phyloP scores from a whole-genome alignment of 331 rosid species.

The Rosa hybrid region DNA sequence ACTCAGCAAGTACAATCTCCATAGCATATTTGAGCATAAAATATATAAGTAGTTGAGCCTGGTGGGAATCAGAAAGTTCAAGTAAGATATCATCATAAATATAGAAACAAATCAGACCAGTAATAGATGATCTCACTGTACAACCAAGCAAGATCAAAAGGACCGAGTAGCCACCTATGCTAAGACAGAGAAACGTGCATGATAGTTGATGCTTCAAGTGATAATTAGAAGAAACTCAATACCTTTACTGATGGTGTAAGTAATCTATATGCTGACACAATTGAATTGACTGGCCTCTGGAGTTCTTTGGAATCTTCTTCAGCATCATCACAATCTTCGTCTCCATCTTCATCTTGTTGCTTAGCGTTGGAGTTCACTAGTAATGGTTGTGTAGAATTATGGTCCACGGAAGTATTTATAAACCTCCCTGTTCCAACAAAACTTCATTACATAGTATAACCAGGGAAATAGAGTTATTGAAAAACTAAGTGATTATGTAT shows the following conservation, averaged over 20 bases:
- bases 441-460: no score
- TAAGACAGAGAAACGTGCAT: not conserved
- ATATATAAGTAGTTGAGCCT: constrained; percentile 46
- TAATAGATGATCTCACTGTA: not conserved
- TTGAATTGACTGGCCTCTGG: constrained; percentile 65
- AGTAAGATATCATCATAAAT: not conserved
- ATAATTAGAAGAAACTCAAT: not conserved
- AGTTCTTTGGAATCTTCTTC: constrained; percentile 41
- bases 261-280: constrained; percentile 64
- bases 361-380: constrained; percentile 47
- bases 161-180: not conserved
- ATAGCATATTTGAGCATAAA: constrained; percentile 52
- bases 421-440: constrained; percentile 19
- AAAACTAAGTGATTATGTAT: constrained; percentile 1
- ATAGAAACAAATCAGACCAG: not conserved
- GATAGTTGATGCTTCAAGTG: not conserved
- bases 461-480: not conserved
- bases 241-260: constrained; percentile 94
- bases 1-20: constrained; percentile 51
- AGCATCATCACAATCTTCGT: constrained; percentile 52
- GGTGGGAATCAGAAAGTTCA: not conserved
- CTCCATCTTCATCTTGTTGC: constrained; percentile 44
- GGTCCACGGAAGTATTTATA: constrained; percentile 30
- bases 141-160: not conserved
- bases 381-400: constrained; percentile 51